Evolutionary conservation across 495 filamentous ascomycete species (phyloP).

Genomic region (Podospora pseudoanserina): DNA sequence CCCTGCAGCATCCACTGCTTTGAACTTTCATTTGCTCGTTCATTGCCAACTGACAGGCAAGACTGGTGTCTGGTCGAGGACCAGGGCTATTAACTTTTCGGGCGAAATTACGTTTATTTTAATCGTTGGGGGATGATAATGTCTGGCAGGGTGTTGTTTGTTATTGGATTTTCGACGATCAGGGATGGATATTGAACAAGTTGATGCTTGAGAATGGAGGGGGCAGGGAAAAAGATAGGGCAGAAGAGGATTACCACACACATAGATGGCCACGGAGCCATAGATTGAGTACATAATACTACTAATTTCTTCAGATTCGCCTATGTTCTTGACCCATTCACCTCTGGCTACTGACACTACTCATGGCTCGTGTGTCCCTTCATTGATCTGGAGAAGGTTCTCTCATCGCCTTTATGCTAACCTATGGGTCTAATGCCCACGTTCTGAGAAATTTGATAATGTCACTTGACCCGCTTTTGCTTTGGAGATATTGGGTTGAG

Average conservation of each 20-base stretch:
- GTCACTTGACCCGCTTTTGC: too few relatives aligned
- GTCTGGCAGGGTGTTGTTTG: background rate
- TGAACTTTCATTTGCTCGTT: background rate
- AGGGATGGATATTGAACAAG: background rate
- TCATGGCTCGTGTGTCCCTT: too few relatives aligned
- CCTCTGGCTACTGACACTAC: too few relatives aligned
- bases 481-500: too few relatives aligned
- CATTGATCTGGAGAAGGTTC: too few relatives aligned
- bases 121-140: background rate
- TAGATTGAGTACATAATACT: background rate
- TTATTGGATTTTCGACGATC: background rate
- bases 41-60: background rate
- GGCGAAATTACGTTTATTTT: background rate
- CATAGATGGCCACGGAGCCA: background rate
- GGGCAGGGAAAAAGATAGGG: background rate
- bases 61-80: background rate
- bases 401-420: too few relatives aligned
- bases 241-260: background rate
- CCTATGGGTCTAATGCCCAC: too few relatives aligned
- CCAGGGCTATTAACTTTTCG: background rate
- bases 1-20: slow-evolving; percentile 14
- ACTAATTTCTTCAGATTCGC: background rate
- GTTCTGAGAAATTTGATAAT: too few relatives aligned
- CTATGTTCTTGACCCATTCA: too few relatives aligned
- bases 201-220: background rate